Evolutionary conservation across 306 rosid species (phyloP).

Genomic region (Geum urbanum): DNA sequence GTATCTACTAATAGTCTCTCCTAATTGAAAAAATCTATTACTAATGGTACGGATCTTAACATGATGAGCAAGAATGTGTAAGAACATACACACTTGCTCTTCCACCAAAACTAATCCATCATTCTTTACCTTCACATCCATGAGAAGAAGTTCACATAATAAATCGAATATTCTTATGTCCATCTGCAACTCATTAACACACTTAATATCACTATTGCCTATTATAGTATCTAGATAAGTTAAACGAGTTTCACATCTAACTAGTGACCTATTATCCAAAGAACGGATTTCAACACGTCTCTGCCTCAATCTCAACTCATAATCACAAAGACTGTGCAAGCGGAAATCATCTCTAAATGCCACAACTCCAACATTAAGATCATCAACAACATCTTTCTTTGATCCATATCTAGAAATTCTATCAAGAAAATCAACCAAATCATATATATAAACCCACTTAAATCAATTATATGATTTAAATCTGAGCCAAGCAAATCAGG

Average conservation of each 20-base stretch:
- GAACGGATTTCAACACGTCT: too few relatives aligned
- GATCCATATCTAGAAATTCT: too few relatives aligned
- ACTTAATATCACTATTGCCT: not conserved
- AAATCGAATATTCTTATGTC: not conserved
- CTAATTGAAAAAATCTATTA: not conserved
- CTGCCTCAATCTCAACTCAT: too few relatives aligned
- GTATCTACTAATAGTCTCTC: not conserved
- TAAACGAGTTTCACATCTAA: not conserved
- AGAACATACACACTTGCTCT: not conserved
- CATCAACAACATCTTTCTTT: too few relatives aligned
- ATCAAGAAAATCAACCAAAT: too few relatives aligned
- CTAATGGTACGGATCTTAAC: not conserved
- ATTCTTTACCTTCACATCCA: not conserved
- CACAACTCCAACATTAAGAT: too few relatives aligned
- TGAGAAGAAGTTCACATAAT: not conserved
- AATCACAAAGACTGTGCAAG: too few relatives aligned
- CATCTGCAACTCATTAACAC: not conserved
- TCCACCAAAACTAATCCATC: not conserved
- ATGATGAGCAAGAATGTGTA: constrained; percentile 8
- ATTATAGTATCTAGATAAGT: not conserved
- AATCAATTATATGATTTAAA: too few relatives aligned
- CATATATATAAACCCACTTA: too few relatives aligned
- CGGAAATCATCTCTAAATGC: too few relatives aligned
- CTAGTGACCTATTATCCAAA: too few relatives aligned
- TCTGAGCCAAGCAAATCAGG: too few relatives aligned